Evolutionary conservation across 495 filamentous ascomycete genomes (phyloP).

Genomic region (Xylaria sp.): DNA sequence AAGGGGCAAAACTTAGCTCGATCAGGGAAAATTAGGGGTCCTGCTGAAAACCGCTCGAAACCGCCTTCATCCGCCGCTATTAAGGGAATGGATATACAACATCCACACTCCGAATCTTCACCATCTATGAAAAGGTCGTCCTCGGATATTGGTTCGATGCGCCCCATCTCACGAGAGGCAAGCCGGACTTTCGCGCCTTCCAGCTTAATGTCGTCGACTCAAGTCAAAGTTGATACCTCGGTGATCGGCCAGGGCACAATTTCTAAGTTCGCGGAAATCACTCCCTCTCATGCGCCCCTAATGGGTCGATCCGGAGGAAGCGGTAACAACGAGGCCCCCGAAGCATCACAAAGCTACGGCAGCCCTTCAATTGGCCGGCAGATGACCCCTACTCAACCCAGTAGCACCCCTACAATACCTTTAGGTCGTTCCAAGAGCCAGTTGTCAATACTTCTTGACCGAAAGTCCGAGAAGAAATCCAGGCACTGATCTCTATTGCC

Average conservation of each 20-base stretch:
- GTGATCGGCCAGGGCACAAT: slow-evolving; percentile 47
- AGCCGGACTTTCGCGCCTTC: slow-evolving; percentile 33
- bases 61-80: slow-evolving; percentile 20
- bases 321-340: slow-evolving; percentile 22
- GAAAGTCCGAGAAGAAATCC: slow-evolving; percentile 39
- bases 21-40: slow-evolving; percentile 27
- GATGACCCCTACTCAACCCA: slow-evolving; percentile 50
- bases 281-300: slow-evolving; percentile 24
- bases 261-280: slow-evolving; percentile 44
- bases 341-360: slow-evolving; percentile 36
- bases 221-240: slow-evolving; percentile 39
- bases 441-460: slow-evolving; percentile 55
- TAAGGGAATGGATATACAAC: slow-evolving; percentile 34
- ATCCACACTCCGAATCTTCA: slow-evolving; percentile 24
- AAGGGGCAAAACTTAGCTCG: slow-evolving; percentile 15
- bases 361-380: slow-evolving; percentile 40
- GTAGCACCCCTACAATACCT: slow-evolving; percentile 41
- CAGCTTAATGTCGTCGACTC: slow-evolving; percentile 40
- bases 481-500: neutral
- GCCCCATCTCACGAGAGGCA: slow-evolving; percentile 34
- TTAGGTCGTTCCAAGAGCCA: slow-evolving; percentile 59
- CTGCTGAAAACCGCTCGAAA: slow-evolving; percentile 25
- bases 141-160: slow-evolving; percentile 38
- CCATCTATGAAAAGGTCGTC: slow-evolving; percentile 42
- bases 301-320: neutral